Base-by-base conservation (phyloP, 148 eudicot species). In the Fagopyrum tataricum region DNA sequence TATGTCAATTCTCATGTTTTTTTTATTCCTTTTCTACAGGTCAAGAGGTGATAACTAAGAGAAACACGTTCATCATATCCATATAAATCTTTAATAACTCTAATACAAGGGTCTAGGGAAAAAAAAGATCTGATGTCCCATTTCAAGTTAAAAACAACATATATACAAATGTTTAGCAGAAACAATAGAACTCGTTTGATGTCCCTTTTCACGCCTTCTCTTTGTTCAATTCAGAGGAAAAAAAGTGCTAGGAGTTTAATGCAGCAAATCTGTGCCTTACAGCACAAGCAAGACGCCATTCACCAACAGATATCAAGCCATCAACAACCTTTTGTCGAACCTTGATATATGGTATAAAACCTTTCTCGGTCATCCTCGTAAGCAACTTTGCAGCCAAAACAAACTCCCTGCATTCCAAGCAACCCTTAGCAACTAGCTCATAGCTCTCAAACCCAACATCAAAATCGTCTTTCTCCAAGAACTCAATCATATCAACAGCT, bases 301-400 rank as follows among this genome's bases (percentile, higher is more conserved):
- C 97, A 75, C 89, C 97, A 74, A 86, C 84, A 70, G 79, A 73
- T 78, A 82, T 83, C 79, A 93, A 73, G 53, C 92, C 96, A 73
- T 91, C 92, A 48, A 93, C 78, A 67, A 91, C 82, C 81, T 86
- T 89, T 67, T 85, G 95, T 80, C 98, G 88, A 72, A 81, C 84
- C 75, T 77, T 81, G 42, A 93, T 86, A 78, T 82, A 86, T 1
- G 97, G 98, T 76, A 93, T 89, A 61, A 82, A 84, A 43, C 97
- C 98, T 81, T 80, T 85, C 44, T 72, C 84, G 10, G 87, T 83
- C 95, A 93, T 93, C 68, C 82, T 44, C 76, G 85, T 78, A 58
- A 67, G 86, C 72, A 87, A 76, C 78, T 91, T 93, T 51, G 92
- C 98, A 0, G 89, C 97, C 84, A 89, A 76, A 74, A 89, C 82